Percentiles rank a stretch among this genome's conserved stretches.
These are phyloP conservation scores for Globisporangium sylvaticum DNA, from an alignment of 352 stramenopile genomes.

Conservation along the genomic window DNA sequence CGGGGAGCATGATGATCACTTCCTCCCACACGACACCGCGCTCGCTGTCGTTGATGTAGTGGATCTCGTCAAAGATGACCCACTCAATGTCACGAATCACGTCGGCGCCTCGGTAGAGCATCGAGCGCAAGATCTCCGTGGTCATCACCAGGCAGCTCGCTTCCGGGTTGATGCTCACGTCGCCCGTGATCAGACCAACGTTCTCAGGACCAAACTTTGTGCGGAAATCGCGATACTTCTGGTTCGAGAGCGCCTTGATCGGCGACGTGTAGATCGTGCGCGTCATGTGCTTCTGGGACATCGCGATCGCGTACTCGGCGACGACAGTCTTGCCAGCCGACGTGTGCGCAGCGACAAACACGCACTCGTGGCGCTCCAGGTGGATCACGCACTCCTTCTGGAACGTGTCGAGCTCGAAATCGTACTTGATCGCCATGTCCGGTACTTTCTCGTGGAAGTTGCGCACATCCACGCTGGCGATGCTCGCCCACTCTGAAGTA, in stretches of 20 bases:
- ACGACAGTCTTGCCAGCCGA: slow-evolving; percentile 97
- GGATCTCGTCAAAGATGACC: slow-evolving; percentile 97
- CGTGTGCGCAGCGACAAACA: slow-evolving; percentile 97
- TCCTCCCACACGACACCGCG: slow-evolving; percentile 97
- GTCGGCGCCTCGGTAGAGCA: slow-evolving; percentile 95
- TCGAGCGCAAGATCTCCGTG: slow-evolving; percentile 96
- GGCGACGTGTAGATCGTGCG: slow-evolving; percentile 97
- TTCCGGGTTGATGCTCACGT: slow-evolving; percentile 95
- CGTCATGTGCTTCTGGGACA: slow-evolving; percentile 89
- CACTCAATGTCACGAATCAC: slow-evolving; percentile 98
- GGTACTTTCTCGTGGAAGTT: slow-evolving; percentile 84
- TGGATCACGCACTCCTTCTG: slow-evolving; percentile 96
- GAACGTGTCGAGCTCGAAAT: slow-evolving; percentile 93
- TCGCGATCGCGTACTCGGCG: slow-evolving; percentile 97
- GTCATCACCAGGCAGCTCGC: slow-evolving; percentile 98
- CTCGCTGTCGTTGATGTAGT: slow-evolving; percentile 99
- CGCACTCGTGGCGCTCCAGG: slow-evolving; percentile 91
- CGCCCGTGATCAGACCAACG: slow-evolving; percentile 97
- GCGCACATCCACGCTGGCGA: slow-evolving; percentile 62
- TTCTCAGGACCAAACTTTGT: slow-evolving; percentile 91
- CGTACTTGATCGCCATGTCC: slow-evolving; percentile 78
- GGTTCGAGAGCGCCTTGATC: slow-evolving; percentile 98
- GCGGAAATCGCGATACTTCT: slow-evolving; percentile 98
- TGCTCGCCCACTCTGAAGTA: slow-evolving; percentile 69
- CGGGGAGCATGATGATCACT: slow-evolving; percentile 97